phyloP scores from a whole-genome alignment of 176 grass and related monocot genomes.

The Calamus simplicifolius region DNA sequence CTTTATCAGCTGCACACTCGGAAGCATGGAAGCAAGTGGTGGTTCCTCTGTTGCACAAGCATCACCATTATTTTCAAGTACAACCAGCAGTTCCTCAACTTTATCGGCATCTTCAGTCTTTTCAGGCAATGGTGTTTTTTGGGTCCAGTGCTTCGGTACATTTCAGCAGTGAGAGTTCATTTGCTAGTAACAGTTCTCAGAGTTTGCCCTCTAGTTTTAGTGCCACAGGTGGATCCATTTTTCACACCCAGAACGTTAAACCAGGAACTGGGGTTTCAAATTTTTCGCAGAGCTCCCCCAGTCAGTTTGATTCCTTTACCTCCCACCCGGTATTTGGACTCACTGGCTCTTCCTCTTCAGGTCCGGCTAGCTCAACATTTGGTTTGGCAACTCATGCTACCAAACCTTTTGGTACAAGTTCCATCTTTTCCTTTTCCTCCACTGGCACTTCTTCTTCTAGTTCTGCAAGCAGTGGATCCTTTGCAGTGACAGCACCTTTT shows the following conservation, averaged over 20 bases:
- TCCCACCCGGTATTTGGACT: not conserved
- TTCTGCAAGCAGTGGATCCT: not conserved
- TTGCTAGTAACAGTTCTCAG: constrained; percentile 10
- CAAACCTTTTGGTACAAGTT: not conserved
- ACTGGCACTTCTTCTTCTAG: not conserved
- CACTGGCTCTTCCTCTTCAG: not conserved
- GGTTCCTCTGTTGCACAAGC: not conserved
- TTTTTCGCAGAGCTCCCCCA: not conserved
- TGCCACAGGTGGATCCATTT: not conserved
- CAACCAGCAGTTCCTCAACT: not conserved
- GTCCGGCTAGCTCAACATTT: constrained; percentile 3
- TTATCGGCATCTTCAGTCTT: not conserved
- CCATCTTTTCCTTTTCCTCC: not conserved
- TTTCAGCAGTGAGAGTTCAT: not conserved
- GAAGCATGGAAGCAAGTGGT: not conserved
- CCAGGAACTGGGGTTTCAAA: not conserved
- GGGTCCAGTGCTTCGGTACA: constrained; percentile 5
- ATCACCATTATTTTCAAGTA: not conserved
- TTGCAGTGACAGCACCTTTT: not conserved
- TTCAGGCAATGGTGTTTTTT: not conserved
- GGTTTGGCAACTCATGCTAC: not conserved
- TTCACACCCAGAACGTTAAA: not conserved
- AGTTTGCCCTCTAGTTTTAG: not conserved
- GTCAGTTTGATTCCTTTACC: not conserved
- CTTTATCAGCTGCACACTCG: not conserved